A percentile compares a stretch with the other conserved stretches of the same genome.
Conservation (phyloP, 768 basidiomycete species). For the Mycena floridula region DNA sequence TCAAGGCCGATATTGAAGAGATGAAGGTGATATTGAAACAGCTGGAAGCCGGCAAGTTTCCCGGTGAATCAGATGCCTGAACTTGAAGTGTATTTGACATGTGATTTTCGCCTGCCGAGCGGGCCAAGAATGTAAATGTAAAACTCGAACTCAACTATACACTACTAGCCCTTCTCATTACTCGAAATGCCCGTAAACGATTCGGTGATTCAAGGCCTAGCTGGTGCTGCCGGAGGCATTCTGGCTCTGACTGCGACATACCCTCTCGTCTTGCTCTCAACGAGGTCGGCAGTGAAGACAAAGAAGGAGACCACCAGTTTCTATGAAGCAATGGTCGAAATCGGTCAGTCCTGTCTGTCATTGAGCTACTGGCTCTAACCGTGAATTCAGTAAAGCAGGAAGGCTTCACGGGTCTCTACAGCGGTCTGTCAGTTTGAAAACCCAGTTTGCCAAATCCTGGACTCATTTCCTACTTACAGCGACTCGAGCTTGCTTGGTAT, state of each 20-base stretch:
- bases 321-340: too few species aligned
- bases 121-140: too few species aligned
- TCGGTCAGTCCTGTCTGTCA: too few species aligned
- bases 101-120: slow-evolving; percentile 10
- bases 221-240: slow-evolving; percentile 89
- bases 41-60: slow-evolving; percentile 18
- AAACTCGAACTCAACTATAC: too few species aligned
- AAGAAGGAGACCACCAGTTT: slow-evolving; percentile 78
- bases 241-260: slow-evolving; percentile 87
- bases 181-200: too few species aligned
- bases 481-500: slow-evolving; percentile 84
- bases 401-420: slow-evolving; percentile 80
- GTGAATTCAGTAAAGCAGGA: too few species aligned
- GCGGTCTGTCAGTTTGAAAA: too few species aligned
- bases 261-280: slow-evolving; percentile 88
- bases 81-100: slow-evolving; percentile 6
- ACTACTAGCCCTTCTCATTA: too few species aligned
- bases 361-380: too few species aligned
- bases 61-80: not conserved
- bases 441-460: too few species aligned
- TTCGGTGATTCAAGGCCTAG: slow-evolving; percentile 78
- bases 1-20: slow-evolving; percentile 68
- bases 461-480: too few species aligned
- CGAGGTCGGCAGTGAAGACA: slow-evolving; percentile 86
- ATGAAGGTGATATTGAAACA: slow-evolving; percentile 53